Percentiles rank a stretch among this genome's conserved stretches.
These are phyloP conservation scores for Beauveria asiatica DNA, from an alignment of 2,329 filamentous ascomycete genomes.

Conservation along the genomic window DNA sequence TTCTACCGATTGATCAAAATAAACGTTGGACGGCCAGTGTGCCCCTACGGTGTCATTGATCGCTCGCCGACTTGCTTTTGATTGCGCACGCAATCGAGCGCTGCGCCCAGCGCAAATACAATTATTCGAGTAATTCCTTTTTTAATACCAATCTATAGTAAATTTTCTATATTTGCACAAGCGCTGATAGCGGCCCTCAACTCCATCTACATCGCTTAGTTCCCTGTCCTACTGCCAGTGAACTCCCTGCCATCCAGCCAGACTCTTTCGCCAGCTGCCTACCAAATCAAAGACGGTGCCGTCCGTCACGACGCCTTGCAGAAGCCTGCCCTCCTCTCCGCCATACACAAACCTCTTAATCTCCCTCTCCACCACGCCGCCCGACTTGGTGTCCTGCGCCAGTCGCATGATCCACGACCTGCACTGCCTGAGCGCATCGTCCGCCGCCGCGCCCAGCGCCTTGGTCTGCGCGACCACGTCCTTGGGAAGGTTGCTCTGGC, in stretches of 20 bases:
- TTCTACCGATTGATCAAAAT: too few species aligned
- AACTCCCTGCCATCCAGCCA: conserved; percentile 24
- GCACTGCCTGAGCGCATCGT: conserved; percentile 24
- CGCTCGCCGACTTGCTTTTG: too few species aligned
- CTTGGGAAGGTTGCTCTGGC: conserved; percentile 29
- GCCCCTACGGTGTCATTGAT: too few species aligned
- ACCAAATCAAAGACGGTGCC: conserved; percentile 20
- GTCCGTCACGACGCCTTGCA: conserved; percentile 20
- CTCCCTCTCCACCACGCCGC: conserved; percentile 19
- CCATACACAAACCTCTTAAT: conserved; percentile 24
- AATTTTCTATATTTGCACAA: background rate
- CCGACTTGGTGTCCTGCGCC: conserved; percentile 21
- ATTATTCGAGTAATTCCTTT: too few species aligned
- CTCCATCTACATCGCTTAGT: too few species aligned
- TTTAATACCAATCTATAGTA: background rate
- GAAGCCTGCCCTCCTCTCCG: conserved; percentile 12
- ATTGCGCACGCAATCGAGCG: too few species aligned
- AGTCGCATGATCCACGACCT: conserved; percentile 21
- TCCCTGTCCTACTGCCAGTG: background rate
- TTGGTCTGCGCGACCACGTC: conserved; percentile 28
- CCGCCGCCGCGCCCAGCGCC: conserved; percentile 22
- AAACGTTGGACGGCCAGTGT: too few species aligned
- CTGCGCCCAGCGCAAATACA: too few species aligned
- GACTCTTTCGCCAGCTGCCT: conserved; percentile 26
- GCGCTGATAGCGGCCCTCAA: background rate